Evolutionary conservation across 2,329 filamentous ascomycete genomes (phyloP), one percentile per base, ranked within the genome.

Genomic region (Aureobasidium musti): DNA sequence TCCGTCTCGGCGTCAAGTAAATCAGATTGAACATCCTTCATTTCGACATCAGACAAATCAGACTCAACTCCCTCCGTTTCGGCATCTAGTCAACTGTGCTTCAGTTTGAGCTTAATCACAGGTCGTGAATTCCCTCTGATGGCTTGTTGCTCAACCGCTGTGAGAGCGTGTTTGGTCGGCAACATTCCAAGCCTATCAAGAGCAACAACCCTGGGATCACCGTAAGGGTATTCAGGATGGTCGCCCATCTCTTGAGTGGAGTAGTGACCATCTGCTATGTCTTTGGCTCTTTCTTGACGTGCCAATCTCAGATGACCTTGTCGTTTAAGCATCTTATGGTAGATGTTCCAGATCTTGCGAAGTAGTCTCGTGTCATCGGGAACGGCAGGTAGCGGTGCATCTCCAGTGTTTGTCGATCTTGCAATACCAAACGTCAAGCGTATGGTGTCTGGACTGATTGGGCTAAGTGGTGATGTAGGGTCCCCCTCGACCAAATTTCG

Each of bases 281-380:
- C 23, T 7, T 26, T 17, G 17, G n/a, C 23, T 52, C 59, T 30
- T 5, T 37, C 21, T n/a, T 21, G 11, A 30, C 45, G 59, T 14
- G 41, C 45, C 5, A 17, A 1, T 33, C 30, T 33, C 10, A 63
- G 33, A 13, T 50, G 7, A 21, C 45, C 45, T 28, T 52, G n/a
- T 33, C 28, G 4, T 23, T 41, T 63, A 21, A 63, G 35, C 30
- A 21, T 5, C 30, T 10, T 13, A 26, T 63, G 59, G 23, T 63
- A 52, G n/a, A 63, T 39, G n/a, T 52, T 49, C 59, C 59, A 63
- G 23, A 63, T 39, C 33, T 63, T 26, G 8, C 45, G 59, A 13
- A 50, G 45, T n/a, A 35, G 0, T 5, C 35, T 10, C 37, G 41
- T 39, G 7, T 39, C 33, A 10, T 47, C 59, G 19, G 43, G 43